Evolutionary conservation across 2,329 filamentous ascomycete genomes (phyloP).

Genomic region (Ophiostoma pallidulum): DNA sequence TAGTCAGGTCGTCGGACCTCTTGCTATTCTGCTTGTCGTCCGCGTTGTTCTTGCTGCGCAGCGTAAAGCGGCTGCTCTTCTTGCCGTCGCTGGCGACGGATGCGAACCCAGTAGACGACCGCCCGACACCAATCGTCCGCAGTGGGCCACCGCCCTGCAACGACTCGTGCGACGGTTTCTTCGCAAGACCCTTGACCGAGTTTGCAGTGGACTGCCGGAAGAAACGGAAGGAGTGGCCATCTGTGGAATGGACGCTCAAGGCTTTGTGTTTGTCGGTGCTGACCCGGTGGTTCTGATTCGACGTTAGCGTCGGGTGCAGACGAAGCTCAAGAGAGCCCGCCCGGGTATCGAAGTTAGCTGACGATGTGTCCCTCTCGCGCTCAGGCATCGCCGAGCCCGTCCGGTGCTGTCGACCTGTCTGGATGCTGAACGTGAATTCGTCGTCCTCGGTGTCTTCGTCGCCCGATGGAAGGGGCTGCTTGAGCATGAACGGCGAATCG

Average conservation of each 20-base stretch:
- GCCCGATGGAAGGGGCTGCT: constrained; percentile 33
- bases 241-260: constrained; percentile 38
- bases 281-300: constrained; percentile 31
- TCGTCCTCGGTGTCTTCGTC: constrained; percentile 32
- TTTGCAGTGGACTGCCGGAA: constrained; percentile 32
- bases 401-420: constrained; percentile 21
- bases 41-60: constrained; percentile 39
- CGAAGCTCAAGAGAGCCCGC: constrained; percentile 72
- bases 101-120: constrained; percentile 38
- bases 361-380: constrained; percentile 35
- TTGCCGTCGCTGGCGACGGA: constrained; percentile 24
- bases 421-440: constrained; percentile 21
- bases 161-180: constrained; percentile 50
- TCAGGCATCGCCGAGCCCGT: constrained; percentile 20
- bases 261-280: constrained; percentile 35
- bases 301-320: constrained; percentile 70
- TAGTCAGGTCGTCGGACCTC: constrained; percentile 74
- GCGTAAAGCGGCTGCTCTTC: constrained; percentile 46
- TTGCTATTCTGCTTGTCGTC: constrained; percentile 32
- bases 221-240: constrained; percentile 42
- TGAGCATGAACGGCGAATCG: constrained; percentile 51
- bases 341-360: constrained; percentile 45
- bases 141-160: constrained; percentile 34
- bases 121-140: constrained; percentile 36
- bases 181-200: constrained; percentile 22